Evolutionary conservation across 768 basidiomycete genomes (phyloP).

Genomic region (Boletellus ananiceps): DNA sequence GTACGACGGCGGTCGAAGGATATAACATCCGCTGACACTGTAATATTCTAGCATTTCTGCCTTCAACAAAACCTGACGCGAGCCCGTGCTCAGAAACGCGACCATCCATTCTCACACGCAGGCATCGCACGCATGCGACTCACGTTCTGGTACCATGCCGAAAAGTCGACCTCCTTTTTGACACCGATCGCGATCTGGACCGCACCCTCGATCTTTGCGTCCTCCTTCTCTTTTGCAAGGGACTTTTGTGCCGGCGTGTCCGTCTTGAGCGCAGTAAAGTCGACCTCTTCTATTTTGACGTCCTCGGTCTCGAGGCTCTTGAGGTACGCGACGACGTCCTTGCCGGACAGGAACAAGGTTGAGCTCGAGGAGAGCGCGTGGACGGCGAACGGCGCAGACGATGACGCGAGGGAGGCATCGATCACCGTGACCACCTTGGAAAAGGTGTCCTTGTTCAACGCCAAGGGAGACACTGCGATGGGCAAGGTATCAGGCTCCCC

Average conservation of each 20-base stretch:
- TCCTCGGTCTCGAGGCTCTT: constrained; percentile 64
- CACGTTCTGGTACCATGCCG: constrained; percentile 91
- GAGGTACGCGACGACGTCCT: constrained; percentile 70
- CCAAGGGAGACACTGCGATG: constrained; percentile 72
- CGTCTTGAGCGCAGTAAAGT: constrained; percentile 59
- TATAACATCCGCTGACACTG: constrained; percentile 97
- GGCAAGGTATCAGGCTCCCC: not conserved
- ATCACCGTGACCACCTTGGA: constrained; percentile 70
- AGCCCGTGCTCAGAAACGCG: constrained; percentile 3
- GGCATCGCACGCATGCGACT: constrained; percentile 18
- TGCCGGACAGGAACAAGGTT: constrained; percentile 77
- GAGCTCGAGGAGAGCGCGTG: constrained; percentile 66
- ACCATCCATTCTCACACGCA: not conserved
- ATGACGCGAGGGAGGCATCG: constrained; percentile 72
- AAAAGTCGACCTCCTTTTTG: constrained; percentile 94
- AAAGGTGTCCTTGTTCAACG: constrained; percentile 61
- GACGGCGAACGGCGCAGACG: constrained; percentile 61
- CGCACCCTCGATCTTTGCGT: constrained; percentile 79
- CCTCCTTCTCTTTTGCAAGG: constrained; percentile 58
- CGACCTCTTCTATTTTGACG: constrained; percentile 64
- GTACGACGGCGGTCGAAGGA: constrained; percentile 96
- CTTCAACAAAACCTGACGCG: constrained; percentile 84
- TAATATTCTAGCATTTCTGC: constrained; percentile 99
- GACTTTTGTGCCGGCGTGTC: constrained; percentile 37
- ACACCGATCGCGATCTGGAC: constrained; percentile 92